Percentiles rank a stretch among this genome's conserved stretches.
Evolutionary conservation across 2,329 filamentous ascomycete genomes (phyloP).

Genomic region (Cordyceps tenuipes): DNA sequence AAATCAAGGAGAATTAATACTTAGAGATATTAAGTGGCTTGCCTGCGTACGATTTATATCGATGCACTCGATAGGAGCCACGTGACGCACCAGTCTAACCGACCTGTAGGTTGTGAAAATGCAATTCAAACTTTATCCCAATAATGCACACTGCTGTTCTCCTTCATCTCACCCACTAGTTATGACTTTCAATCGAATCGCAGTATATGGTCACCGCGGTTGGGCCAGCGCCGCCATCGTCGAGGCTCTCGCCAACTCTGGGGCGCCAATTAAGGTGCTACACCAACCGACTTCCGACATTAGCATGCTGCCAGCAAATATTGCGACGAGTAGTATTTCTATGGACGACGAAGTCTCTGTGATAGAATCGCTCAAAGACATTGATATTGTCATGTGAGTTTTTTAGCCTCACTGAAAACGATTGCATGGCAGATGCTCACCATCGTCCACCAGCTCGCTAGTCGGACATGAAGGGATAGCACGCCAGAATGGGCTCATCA

Average conservation of each 20-base stretch:
- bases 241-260: neutral
- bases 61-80: neutral
- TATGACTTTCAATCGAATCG: conserved; percentile 5
- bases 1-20: neutral
- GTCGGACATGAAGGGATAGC: neutral
- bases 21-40: neutral
- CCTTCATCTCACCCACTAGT: neutral
- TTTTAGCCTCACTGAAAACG: rapidly evolving
- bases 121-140: neutral
- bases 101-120: neutral
- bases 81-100: neutral
- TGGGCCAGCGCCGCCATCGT: neutral
- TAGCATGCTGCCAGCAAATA: neutral
- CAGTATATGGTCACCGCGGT: neutral
- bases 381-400: neutral
- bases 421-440: neutral
- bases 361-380: neutral
- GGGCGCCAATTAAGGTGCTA: neutral
- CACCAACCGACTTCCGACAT: neutral
- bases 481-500: neutral
- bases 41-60: neutral
- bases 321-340: neutral
- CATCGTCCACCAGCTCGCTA: neutral
- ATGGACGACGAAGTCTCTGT: neutral
- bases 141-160: neutral